Conservation (phyloP, 306 rosid genomes). For the Sindora glabra region DNA sequence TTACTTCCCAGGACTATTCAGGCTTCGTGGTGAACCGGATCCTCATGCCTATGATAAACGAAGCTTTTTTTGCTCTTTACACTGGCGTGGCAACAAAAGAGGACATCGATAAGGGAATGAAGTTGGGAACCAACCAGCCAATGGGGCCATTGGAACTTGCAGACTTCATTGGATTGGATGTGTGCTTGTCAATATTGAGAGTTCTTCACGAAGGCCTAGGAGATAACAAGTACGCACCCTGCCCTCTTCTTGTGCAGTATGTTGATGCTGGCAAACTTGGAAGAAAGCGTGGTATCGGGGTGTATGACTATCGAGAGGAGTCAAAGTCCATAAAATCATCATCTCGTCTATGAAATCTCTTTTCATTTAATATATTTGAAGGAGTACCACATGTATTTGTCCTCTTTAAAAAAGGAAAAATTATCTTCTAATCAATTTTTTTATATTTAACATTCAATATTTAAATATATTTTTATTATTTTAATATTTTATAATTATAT, state of each 20-base stretch:
- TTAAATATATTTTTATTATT: too few species aligned
- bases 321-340: constrained; percentile 24
- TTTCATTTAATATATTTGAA: neutral
- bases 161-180: constrained; percentile 93
- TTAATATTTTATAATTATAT: too few species aligned
- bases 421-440: too few species aligned
- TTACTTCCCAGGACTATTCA: constrained; percentile 60
- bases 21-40: constrained; percentile 87
- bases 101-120: constrained; percentile 87
- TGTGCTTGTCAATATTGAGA: constrained; percentile 79
- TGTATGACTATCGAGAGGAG: constrained; percentile 47
- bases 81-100: constrained; percentile 79
- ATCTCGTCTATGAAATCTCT: constrained; percentile 39
- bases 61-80: constrained; percentile 70
- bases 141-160: constrained; percentile 97
- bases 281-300: constrained; percentile 82
- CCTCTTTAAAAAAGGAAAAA: too few species aligned
- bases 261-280: constrained; percentile 84
- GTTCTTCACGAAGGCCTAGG: constrained; percentile 91
- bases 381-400: neutral
- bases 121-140: constrained; percentile 90
- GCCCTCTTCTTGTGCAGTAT: constrained; percentile 81
- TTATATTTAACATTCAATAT: too few species aligned
- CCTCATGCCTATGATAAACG: constrained; percentile 89
- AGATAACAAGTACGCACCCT: constrained; percentile 71